These are phyloP conservation scores for Cryptococcus sp. DNA, from an alignment of 1,284 basidiomycete species.

Conservation along the genomic window DNA sequence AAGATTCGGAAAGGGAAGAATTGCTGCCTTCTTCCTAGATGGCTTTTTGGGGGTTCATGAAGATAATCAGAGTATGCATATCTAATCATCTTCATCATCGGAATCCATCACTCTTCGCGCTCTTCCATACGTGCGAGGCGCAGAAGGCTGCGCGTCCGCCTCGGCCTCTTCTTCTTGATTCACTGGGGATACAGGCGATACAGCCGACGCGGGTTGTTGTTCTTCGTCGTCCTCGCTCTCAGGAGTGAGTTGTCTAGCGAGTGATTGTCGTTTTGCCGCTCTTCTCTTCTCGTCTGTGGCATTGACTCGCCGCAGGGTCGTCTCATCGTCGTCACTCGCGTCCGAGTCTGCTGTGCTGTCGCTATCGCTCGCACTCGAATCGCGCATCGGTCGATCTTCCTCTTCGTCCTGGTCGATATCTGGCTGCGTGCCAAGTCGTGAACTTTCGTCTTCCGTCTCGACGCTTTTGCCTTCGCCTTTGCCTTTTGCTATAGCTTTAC, in stretches of 20 bases:
- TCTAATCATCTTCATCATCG: slow-evolving; percentile 25
- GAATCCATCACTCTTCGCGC: slow-evolving; percentile 18
- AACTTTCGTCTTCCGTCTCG: neutral
- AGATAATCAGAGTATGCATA: too few species aligned
- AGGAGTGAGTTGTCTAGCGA: too few species aligned
- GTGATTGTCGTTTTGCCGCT: too few species aligned
- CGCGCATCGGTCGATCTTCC: neutral
- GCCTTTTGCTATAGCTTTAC: neutral
- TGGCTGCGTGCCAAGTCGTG: neutral
- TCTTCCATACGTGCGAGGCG: neutral
- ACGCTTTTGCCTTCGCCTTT: neutral
- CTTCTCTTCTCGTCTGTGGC: too few species aligned
- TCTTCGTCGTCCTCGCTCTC: too few species aligned
- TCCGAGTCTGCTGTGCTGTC: neutral
- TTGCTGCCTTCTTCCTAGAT: neutral
- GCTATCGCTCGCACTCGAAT: neutral
- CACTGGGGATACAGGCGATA: too few species aligned
- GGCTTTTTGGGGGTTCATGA: neutral
- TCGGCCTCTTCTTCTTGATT: too few species aligned
- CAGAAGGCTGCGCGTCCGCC: neutral
- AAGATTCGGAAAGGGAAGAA: neutral
- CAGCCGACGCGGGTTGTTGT: too few species aligned
- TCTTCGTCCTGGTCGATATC: neutral
- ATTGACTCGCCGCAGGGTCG: too few species aligned
- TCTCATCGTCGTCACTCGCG: too few species aligned